Evolutionary conservation across 352 stramenopile genomes (phyloP).

Genomic region (Globisporangium heterothallicum): DNA sequence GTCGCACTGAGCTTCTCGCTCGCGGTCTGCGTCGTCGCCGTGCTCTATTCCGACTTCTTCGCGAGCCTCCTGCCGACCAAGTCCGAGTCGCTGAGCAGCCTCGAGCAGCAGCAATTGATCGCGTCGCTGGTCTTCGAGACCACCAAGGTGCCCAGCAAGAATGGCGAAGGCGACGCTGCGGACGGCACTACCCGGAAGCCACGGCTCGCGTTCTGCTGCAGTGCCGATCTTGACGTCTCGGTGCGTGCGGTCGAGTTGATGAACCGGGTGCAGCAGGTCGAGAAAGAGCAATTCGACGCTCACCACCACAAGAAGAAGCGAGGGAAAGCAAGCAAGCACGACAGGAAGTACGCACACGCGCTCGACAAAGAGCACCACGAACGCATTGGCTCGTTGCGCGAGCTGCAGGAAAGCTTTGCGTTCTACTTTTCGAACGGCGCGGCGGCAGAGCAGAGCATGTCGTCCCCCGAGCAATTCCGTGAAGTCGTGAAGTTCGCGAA

Average conservation of each 20-base stretch:
- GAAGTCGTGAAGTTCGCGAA: conserved; percentile 67
- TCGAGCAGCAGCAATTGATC: conserved; percentile 64
- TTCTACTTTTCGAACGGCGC: conserved; percentile 80
- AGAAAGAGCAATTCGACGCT: conserved; percentile 29
- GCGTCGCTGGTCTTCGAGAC: conserved; percentile 61
- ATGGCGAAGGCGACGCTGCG: conserved; percentile 4
- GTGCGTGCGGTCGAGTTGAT: conserved; percentile 75
- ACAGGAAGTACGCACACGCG: conserved; percentile 11
- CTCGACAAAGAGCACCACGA: conserved; percentile 62
- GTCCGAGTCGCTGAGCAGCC: conserved; percentile 24
- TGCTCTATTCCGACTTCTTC: conserved; percentile 61
- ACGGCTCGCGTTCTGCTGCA: conserved; percentile 78
- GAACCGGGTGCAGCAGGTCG: conserved; percentile 40
- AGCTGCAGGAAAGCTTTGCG: conserved; percentile 76
- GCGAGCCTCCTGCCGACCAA: conserved; percentile 35
- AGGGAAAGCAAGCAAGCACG: conserved; percentile 14
- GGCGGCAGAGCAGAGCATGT: conserved; percentile 80
- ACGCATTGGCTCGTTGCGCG: conserved; percentile 51
- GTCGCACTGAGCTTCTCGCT: conserved; percentile 50
- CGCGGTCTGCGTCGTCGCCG: conserved; percentile 37
- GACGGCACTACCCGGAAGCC: conserved; percentile 16
- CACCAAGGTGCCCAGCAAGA: conserved; percentile 3
- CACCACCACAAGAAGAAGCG: conserved; percentile 37
- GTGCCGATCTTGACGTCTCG: conserved; percentile 72
- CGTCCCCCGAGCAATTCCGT: conserved; percentile 66